phyloP scores from a whole-genome alignment of 768 basidiomycete genomes.

The Auricularia heimuer region DNA sequence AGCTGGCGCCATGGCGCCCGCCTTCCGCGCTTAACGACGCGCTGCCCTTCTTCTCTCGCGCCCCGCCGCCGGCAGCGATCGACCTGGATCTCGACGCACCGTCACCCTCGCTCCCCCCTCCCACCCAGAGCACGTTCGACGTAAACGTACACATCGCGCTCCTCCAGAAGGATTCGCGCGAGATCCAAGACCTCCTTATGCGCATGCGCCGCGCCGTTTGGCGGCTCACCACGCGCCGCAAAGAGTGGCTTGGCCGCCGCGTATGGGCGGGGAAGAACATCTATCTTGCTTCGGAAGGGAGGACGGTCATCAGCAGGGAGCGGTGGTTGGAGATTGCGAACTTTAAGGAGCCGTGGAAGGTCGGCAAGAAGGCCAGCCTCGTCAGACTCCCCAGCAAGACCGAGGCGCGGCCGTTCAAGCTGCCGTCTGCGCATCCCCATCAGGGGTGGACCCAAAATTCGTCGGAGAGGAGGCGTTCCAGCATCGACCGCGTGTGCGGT shows the following conservation, averaged over 20 bases:
- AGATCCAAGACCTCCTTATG: constrained; percentile 36
- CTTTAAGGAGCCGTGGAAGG: constrained; percentile 18
- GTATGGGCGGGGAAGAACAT: constrained; percentile 54
- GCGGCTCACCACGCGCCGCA: constrained; percentile 50
- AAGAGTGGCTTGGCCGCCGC: constrained; percentile 70
- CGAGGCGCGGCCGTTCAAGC: not conserved
- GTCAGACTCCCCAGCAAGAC: not conserved
- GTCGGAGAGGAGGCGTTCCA: not conserved
- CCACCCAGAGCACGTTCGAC: constrained; percentile 35
- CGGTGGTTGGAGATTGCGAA: constrained; percentile 44
- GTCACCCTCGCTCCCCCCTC: constrained; percentile 11
- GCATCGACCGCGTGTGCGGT: not conserved
- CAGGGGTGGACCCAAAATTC: not conserved
- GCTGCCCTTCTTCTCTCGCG: not conserved
- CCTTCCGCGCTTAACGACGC: not conserved
- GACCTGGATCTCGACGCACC: constrained; percentile 26
- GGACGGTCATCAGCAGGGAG: constrained; percentile 30
- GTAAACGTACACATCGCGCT: constrained; percentile 46
- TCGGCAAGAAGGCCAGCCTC: not conserved
- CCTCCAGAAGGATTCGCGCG: constrained; percentile 42
- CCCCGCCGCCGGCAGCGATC: constrained; percentile 11
- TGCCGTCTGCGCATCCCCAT: not conserved
- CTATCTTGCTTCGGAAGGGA: constrained; percentile 32
- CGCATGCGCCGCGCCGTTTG: constrained; percentile 34
- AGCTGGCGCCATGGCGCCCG: not conserved